Base-by-base conservation (phyloP, 305 asterid genomes). In the Solanum hybrid region DNA sequence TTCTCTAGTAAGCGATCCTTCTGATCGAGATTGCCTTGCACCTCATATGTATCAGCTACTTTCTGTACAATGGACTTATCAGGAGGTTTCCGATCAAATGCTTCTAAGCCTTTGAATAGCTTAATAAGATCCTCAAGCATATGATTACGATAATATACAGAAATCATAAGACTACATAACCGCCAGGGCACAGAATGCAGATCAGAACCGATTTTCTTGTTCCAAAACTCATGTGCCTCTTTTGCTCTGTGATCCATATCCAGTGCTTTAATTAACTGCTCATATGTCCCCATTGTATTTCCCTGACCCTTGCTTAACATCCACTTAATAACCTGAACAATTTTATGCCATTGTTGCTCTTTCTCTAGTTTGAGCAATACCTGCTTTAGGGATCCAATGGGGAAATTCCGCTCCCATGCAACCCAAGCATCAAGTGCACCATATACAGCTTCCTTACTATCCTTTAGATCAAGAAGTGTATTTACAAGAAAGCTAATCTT, bases 261-360 rank as follows among this genome's bases (percentile, higher is more conserved):
- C 38, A 97, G 92, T 79, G 99, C 99, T 72, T 81, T 93, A 78
- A 97, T 96, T 92, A 97, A 86, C 93, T 96, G 99, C 29, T 93
- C 96, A 32, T 97, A 97, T 1, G 99, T 96, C 20, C 96, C 97
- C 90, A 93, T 92, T 22, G 99, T 97, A 40, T 75, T 94, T 78
- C 99, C 98, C 87, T 97, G 99, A 26, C 99, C 99, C 92, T 96
- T 96, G 97, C 99, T 96, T 36, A 97, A 92, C 94, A 95, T 97
- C 99, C 99, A 97, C 89, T 97, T 96, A 32, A 97, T 96, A 22
- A 97, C 98, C 89, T 97, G 99, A 90, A 97, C 90, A 66, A 94
- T 90, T 64, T 94, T 92, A 90, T 94, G 99, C 98, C 98, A 97
- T 13, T 97, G 98, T 22, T 97, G 95, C 89, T 95, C 95, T 90